phyloP scores from a whole-genome alignment of 495 filamentous ascomycete genomes.

The Hypoxylon perforatum region DNA sequence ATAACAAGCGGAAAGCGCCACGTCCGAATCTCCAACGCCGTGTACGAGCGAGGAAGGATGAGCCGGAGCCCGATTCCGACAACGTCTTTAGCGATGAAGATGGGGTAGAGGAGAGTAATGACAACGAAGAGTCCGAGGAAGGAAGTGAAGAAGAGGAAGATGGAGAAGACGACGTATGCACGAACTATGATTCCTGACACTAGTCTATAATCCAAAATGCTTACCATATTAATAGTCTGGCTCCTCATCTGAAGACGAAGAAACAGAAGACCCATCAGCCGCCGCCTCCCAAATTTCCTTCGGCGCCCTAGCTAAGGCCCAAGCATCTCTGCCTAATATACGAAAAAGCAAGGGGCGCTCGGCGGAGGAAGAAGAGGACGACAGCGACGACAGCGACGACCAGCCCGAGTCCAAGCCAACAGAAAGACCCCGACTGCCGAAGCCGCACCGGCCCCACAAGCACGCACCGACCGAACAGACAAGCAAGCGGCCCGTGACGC shows the following conservation, averaged over 20 bases:
- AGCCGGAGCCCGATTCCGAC: constrained; percentile 63
- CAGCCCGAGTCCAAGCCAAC: constrained; percentile 31
- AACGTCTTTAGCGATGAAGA: constrained; percentile 46
- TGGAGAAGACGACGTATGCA: constrained; percentile 25
- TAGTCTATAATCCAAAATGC: not conserved
- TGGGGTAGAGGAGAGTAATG: constrained; percentile 46
- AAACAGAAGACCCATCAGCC: constrained; percentile 53
- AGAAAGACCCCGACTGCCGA: constrained; percentile 33
- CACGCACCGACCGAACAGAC: constrained; percentile 86
- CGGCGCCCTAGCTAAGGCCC: constrained; percentile 85
- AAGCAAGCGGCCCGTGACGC: constrained; percentile 82
- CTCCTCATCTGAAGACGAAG: constrained; percentile 39
- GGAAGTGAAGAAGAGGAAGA: constrained; percentile 41
- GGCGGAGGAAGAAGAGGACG: constrained; percentile 32
- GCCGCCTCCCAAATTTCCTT: constrained; percentile 75
- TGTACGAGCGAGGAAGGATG: constrained; percentile 67
- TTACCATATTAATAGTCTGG: constrained; percentile 18
- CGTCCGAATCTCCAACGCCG: constrained; percentile 63
- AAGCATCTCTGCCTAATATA: constrained; percentile 66
- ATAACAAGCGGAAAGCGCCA: constrained; percentile 37
- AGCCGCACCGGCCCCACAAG: constrained; percentile 72
- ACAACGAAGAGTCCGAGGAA: constrained; percentile 45
- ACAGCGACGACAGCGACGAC: constrained; percentile 22
- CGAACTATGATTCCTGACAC: not conserved
- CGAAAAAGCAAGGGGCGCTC: constrained; percentile 48